These are phyloP conservation scores for Clavulina sp. DNA, from an alignment of 768 basidiomycete species.

Conservation along the genomic window DNA sequence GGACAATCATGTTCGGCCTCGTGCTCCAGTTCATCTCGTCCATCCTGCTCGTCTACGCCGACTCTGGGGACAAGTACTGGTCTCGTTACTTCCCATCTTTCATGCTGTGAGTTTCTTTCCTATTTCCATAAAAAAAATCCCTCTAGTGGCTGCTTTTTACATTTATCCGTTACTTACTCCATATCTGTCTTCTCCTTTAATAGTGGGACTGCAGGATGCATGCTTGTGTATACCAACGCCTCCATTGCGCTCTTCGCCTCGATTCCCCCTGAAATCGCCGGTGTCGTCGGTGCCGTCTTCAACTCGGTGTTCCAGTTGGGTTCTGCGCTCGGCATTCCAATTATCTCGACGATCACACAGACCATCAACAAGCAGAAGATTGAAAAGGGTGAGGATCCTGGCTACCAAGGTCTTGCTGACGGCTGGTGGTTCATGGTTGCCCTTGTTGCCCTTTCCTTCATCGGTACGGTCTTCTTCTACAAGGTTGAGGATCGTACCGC, in stretches of 20 bases:
- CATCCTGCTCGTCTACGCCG: conserved; percentile 26
- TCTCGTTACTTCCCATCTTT: conserved; percentile 32
- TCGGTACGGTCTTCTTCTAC: neutral
- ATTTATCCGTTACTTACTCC: no score
- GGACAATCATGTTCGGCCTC: conserved; percentile 29
- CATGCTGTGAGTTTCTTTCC: no score
- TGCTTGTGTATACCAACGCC: neutral
- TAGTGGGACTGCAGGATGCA: neutral
- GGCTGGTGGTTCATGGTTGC: neutral
- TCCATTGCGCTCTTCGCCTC: conserved; percentile 38
- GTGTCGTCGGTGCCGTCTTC: conserved; percentile 10
- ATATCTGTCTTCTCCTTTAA: no score
- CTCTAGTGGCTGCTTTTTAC: no score
- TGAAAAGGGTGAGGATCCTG: neutral
- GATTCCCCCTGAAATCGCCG: conserved; percentile 9
- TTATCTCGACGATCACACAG: conserved; percentile 4
- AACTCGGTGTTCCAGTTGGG: conserved; percentile 9
- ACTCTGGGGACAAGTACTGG: conserved; percentile 27
- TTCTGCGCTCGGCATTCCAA: conserved; percentile 6
- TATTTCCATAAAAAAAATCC: no score
- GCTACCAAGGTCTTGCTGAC: neutral
- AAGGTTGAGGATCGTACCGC: no score
- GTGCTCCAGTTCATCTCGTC: conserved; percentile 24
- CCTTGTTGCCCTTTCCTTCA: neutral
- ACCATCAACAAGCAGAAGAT: conserved; percentile 1